Percentiles rank a stretch among this genome's conserved stretches.
Evolutionary conservation across 2,329 filamentous ascomycete species (phyloP).

Genomic region (Phialophora chinensis): DNA sequence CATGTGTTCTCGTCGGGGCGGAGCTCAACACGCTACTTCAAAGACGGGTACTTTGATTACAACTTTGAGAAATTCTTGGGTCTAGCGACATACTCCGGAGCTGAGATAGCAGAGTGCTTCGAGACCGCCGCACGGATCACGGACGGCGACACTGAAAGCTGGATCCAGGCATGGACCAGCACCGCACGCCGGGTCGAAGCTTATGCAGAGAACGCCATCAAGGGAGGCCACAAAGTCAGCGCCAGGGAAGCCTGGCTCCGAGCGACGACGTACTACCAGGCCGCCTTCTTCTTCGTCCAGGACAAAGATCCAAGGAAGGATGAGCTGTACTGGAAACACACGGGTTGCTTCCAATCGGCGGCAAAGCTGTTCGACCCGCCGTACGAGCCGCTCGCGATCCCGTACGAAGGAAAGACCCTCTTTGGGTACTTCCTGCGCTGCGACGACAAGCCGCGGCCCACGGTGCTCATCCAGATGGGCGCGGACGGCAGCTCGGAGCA

Average conservation of each 20-base stretch:
- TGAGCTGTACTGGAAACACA: conserved; percentile 22
- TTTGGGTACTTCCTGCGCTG: conserved; percentile 31
- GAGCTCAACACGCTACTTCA: conserved; percentile 17
- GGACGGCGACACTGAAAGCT: conserved; percentile 32
- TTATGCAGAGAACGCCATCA: conserved; percentile 22
- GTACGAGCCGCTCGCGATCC: conserved; percentile 29
- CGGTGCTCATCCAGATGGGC: conserved; percentile 38
- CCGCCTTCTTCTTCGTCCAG: conserved; percentile 32
- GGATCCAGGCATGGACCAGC: conserved; percentile 31
- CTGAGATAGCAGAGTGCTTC: conserved; percentile 27
- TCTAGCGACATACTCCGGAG: conserved; percentile 21
- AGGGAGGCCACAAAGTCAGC: conserved; percentile 27
- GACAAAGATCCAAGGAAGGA: conserved; percentile 28
- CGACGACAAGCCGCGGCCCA: conserved; percentile 21
- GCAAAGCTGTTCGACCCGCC: conserved; percentile 19
- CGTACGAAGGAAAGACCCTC: conserved; percentile 33
- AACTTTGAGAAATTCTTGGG: conserved; percentile 25
- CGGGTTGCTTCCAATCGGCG: conserved; percentile 17
- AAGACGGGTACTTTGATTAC: conserved; percentile 23
- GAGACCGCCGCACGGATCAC: conserved; percentile 30
- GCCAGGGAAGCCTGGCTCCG: conserved; percentile 35
- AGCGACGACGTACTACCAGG: conserved; percentile 37
- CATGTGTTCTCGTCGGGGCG: conserved; percentile 20
- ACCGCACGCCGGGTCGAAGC: conserved; percentile 28
- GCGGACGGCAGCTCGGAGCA: conserved; percentile 45